Evolutionary conservation across 2,329 filamentous ascomycete genomes (phyloP).

Genomic region (Chrysosporium keratinophilum): DNA sequence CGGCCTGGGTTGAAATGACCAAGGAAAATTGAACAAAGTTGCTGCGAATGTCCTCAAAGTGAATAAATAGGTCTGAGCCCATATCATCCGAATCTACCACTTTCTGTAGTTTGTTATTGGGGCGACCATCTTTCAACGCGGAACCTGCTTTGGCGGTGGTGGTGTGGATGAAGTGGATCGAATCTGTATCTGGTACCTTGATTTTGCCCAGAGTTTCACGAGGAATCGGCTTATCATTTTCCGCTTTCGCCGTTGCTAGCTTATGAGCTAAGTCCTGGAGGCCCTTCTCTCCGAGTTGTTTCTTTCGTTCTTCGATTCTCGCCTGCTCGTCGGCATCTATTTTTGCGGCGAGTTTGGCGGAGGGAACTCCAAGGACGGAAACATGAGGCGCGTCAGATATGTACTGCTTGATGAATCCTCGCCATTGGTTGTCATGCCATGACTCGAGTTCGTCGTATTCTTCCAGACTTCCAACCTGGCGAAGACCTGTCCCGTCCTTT

Average conservation of each 20-base stretch:
- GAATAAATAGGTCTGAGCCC: constrained; percentile 72
- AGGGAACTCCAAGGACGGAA: constrained; percentile 80
- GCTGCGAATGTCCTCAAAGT: constrained; percentile 88
- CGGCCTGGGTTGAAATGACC: constrained; percentile 63
- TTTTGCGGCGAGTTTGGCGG: constrained; percentile 64
- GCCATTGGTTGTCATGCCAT: constrained; percentile 81
- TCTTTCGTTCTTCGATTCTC: constrained; percentile 66
- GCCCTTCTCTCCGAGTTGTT: constrained; percentile 70
- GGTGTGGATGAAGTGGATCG: constrained; percentile 89
- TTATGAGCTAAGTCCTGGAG: constrained; percentile 62
- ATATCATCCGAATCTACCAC: constrained; percentile 59
- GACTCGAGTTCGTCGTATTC: constrained; percentile 58
- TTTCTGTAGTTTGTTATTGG: constrained; percentile 60
- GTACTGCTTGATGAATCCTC: constrained; percentile 69
- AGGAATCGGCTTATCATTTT: constrained; percentile 83
- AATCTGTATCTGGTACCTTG: constrained; percentile 71
- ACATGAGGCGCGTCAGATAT: constrained; percentile 76
- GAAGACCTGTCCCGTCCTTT: constrained; percentile 67
- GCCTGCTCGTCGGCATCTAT: constrained; percentile 72
- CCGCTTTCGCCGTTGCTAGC: constrained; percentile 71
- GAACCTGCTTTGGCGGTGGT: constrained; percentile 71
- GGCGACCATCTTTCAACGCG: constrained; percentile 59
- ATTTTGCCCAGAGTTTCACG: constrained; percentile 69
- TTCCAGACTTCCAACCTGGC: constrained; percentile 43
- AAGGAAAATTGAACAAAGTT: constrained; percentile 83